A percentile compares a stretch with the other conserved stretches of the same genome.
Conservation (phyloP, 257 asterid species). For the Asclepias syriaca region DNA sequence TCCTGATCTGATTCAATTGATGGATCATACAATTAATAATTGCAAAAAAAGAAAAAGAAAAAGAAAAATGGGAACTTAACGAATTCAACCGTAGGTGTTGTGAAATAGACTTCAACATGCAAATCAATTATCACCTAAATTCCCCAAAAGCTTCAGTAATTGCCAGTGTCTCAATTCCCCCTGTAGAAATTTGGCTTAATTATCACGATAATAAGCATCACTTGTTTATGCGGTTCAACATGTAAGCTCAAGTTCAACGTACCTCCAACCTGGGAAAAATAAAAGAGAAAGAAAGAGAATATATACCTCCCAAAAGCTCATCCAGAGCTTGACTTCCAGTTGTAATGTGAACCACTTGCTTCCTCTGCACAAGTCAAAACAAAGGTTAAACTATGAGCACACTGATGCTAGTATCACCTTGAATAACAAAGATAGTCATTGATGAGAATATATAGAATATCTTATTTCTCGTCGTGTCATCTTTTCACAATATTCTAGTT, state of each 20-base stretch:
- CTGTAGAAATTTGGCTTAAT: constrained; percentile 32
- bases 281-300: too few species aligned
- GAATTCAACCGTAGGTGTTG: background rate
- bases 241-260: constrained; percentile 10
- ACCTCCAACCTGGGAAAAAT: constrained; percentile 41
- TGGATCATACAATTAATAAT: constrained; percentile 19
- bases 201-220: background rate
- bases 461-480: background rate
- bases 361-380: constrained; percentile 49
- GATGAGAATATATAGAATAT: background rate
- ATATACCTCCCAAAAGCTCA: constrained; percentile 80
- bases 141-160: constrained; percentile 99
- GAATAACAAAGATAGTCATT: background rate
- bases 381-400: background rate
- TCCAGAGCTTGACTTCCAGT: constrained; percentile 98
- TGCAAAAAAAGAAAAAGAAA: background rate
- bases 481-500: background rate
- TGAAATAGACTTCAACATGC: background rate
- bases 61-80: background rate
- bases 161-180: constrained; percentile 82
- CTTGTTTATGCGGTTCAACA: background rate
- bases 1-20: constrained; percentile 71
- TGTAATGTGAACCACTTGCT: constrained; percentile 72
- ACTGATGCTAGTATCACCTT: background rate
- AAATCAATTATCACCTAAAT: constrained; percentile 52